phyloP scores from a whole-genome alignment of 768 basidiomycete species.

The Dioszegia hungarica region DNA sequence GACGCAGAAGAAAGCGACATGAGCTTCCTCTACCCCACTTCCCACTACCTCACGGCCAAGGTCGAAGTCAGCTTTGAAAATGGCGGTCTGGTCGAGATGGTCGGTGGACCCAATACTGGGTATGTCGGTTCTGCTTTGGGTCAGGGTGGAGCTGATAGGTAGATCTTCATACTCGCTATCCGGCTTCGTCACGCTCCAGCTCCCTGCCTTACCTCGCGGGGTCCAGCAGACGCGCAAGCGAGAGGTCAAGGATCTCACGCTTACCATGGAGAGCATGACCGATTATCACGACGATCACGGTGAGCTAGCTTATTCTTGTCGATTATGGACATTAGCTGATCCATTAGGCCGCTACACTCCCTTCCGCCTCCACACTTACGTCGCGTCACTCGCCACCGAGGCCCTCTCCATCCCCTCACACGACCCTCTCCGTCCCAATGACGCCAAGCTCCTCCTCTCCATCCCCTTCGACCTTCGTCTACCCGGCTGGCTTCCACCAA shows the following conservation, averaged over 20 bases:
- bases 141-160: background rate
- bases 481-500: conserved; percentile 81
- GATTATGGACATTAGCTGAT: background rate
- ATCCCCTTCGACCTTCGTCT: conserved; percentile 73
- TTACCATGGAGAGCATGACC: conserved; percentile 81
- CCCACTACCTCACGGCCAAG: conserved; percentile 25
- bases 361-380: conserved; percentile 65
- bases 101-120: conserved; percentile 40
- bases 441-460: conserved; percentile 58
- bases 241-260: conserved; percentile 50
- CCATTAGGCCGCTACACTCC: conserved; percentile 58
- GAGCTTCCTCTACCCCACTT: conserved; percentile 6
- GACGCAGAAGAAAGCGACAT: background rate
- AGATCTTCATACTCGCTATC: conserved; percentile 85
- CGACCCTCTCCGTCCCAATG: conserved; percentile 56
- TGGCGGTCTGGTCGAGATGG: conserved; percentile 32
- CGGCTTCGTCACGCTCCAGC: conserved; percentile 66
- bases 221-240: conserved; percentile 43
- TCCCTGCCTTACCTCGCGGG: conserved; percentile 56
- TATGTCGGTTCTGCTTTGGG: conserved; percentile 15
- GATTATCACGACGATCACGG: conserved; percentile 64
- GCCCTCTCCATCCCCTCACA: conserved; percentile 17
- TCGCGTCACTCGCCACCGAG: conserved; percentile 53
- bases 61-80: conserved; percentile 32
- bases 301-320: conserved; percentile 33